Conservation (phyloP, 2,329 filamentous ascomycete species). For the Lachnellula cervina region DNA sequence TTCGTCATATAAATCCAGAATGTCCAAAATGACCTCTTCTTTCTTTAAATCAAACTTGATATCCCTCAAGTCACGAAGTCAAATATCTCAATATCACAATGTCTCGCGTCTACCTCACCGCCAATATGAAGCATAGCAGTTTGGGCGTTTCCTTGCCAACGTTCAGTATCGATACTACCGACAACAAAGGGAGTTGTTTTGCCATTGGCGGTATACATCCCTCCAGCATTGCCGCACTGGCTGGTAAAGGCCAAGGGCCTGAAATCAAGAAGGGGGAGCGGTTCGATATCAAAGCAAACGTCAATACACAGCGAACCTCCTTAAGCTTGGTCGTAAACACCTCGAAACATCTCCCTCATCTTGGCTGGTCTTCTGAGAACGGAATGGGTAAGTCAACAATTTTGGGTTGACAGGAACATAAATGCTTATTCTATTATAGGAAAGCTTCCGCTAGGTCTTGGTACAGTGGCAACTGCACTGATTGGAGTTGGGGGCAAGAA, state of each 20-base stretch:
- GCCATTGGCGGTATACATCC: constrained; percentile 3
- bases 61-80: too few species aligned
- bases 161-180: constrained; percentile 3
- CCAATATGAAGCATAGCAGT: constrained; percentile 5
- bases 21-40: too few species aligned
- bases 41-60: too few species aligned
- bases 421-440: not conserved
- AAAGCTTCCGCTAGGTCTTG: not conserved
- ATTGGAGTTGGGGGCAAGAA: not conserved
- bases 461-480: not conserved
- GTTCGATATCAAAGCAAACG: constrained; percentile 10
- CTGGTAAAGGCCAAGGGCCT: not conserved
- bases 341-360: constrained; percentile 8
- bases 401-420: not conserved
- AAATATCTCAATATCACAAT: not conserved
- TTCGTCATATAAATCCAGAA: too few species aligned
- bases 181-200: constrained; percentile 1
- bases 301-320: constrained; percentile 1
- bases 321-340: constrained; percentile 5
- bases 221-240: constrained; percentile 5
- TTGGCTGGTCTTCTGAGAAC: constrained; percentile 7
- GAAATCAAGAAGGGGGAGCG: constrained; percentile 7
- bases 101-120: constrained; percentile 7
- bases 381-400: constrained; percentile 1
- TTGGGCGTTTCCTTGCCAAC: constrained; percentile 4